A percentile compares a stretch with the other conserved stretches of the same genome.
These are phyloP conservation scores for Chlamydomonas sp. DNA, from an alignment of 139 green algal species.

Conservation along the genomic window DNA sequence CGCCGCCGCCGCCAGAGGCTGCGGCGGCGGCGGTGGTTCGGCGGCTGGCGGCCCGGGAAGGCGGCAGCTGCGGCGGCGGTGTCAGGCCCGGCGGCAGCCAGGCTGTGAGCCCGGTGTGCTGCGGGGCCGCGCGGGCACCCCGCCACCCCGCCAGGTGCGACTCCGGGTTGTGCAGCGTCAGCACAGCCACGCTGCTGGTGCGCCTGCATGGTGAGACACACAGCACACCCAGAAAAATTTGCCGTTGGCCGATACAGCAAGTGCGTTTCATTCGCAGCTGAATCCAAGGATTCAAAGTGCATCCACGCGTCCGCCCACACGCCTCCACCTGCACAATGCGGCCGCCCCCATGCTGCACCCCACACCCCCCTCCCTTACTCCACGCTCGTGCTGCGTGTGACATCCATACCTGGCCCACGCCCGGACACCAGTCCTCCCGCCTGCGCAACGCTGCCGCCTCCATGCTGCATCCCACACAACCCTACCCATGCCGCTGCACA, in stretches of 20 bases:
- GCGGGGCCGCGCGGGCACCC: constrained; percentile 6
- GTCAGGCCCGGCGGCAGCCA: constrained; percentile 11
- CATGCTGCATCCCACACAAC: neutral
- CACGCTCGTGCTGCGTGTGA: neutral
- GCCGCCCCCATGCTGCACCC: neutral
- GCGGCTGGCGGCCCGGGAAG: neutral
- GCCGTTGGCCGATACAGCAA: no score
- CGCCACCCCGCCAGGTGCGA: constrained; percentile 8
- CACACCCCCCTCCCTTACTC: neutral
- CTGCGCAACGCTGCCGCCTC: constrained; percentile 5
- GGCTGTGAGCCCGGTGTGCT: constrained; percentile 39
- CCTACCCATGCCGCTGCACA: no score
- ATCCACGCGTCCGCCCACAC: no score
- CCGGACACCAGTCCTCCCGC: no score
- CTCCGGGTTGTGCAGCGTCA: constrained; percentile 36
- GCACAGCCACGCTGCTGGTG: constrained; percentile 43
- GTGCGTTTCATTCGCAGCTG: no score
- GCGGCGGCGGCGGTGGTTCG: neutral
- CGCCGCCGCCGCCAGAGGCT: neutral
- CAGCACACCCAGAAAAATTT: no score
- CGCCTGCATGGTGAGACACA: neutral
- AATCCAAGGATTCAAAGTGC: no score
- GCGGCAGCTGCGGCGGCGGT: neutral
- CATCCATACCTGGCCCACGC: no score
- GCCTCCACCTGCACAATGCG: no score